These are phyloP conservation scores for Nannochloropsis oceanica DNA, from an alignment of 108 stramenopile genomes.

Conservation along the genomic window DNA sequence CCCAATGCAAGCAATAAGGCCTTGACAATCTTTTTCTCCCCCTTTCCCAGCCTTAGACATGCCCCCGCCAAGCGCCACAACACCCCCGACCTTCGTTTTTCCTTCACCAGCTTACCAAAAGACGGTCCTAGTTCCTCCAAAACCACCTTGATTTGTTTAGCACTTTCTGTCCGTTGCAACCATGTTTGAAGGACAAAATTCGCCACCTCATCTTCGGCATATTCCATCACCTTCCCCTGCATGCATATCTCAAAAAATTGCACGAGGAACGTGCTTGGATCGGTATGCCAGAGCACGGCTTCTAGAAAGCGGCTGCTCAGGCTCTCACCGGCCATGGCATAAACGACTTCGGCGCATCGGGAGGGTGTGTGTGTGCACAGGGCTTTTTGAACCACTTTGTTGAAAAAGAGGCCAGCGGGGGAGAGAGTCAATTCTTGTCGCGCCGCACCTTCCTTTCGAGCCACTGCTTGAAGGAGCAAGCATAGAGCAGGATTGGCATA, in stretches of 20 bases:
- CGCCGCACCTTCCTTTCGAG: not conserved
- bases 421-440: not conserved
- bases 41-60: constrained; percentile 9
- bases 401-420: not conserved
- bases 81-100: constrained; percentile 8
- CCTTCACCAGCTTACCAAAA: not conserved
- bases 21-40: not conserved
- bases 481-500: not conserved
- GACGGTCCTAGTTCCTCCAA: not conserved
- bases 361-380: constrained; percentile 1
- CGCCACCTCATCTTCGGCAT: constrained; percentile 19
- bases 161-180: constrained; percentile 9
- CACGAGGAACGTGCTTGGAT: not conserved
- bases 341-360: constrained; percentile 13
- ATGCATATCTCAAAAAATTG: not conserved
- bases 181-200: constrained; percentile 20
- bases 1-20: not conserved
- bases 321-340: constrained; percentile 27
- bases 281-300: constrained; percentile 21
- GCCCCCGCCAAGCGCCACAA: constrained; percentile 24
- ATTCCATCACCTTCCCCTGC: constrained; percentile 1
- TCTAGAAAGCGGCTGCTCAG: constrained; percentile 17
- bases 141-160: not conserved
- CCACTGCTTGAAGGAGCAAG: not conserved
- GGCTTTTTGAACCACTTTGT: not conserved